These are phyloP conservation scores for Penicillium sp. DNA, from an alignment of 2,329 filamentous ascomycete genomes.

Conservation along the genomic window DNA sequence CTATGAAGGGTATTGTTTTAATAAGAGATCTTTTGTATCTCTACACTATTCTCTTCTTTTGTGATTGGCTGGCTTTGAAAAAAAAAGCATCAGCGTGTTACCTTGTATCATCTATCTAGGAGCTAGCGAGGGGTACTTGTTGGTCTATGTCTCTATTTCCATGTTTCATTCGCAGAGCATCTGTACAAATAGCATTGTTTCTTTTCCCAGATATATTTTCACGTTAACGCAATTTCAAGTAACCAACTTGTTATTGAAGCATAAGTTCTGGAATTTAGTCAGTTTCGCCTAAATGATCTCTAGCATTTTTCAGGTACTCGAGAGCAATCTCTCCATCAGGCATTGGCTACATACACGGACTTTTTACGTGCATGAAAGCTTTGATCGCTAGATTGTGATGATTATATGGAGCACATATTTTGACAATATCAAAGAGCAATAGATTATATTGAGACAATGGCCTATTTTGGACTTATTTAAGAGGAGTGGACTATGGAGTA, in stretches of 20 bases:
- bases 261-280: background rate
- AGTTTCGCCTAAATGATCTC: background rate
- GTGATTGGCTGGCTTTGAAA: constrained; percentile 8
- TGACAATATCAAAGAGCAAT: background rate
- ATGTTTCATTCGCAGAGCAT: constrained; percentile 10
- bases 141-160: constrained; percentile 9
- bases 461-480: background rate
- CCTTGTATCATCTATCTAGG: constrained; percentile 13
- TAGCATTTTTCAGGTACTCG: background rate
- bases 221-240: background rate
- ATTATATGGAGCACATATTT: background rate
- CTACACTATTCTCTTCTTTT: constrained; percentile 4
- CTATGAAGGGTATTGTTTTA: constrained; percentile 51
- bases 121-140: constrained; percentile 11
- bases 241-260: background rate
- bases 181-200: constrained; percentile 29
- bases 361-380: background rate
- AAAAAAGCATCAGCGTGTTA: constrained; percentile 16
- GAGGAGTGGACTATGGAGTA: background rate
- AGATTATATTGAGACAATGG: background rate
- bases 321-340: background rate
- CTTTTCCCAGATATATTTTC: constrained; percentile 1
- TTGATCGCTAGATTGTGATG: background rate
- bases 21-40: constrained; percentile 17
- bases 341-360: background rate